These are phyloP conservation scores for Metarhizium brunneum DNA, from an alignment of 2,329 filamentous ascomycete species.

Conservation along the genomic window DNA sequence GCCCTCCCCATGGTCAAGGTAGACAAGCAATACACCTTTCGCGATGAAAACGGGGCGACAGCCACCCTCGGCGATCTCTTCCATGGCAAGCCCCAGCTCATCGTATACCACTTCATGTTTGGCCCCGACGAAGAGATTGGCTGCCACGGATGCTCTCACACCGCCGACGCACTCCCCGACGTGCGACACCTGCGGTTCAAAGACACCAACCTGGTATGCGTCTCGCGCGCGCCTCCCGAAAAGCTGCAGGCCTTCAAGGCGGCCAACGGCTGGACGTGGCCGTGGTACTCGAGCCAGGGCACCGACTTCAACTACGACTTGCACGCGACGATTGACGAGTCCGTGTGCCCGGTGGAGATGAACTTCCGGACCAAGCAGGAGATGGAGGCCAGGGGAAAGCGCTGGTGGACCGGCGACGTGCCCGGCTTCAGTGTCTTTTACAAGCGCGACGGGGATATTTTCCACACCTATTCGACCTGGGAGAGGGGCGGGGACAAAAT, in stretches of 20 bases:
- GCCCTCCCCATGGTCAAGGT: no score
- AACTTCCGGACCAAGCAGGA: no score
- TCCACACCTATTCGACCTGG: no score
- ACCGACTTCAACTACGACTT: constrained; percentile 32
- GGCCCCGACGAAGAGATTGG: constrained; percentile 21
- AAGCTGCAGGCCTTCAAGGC: constrained; percentile 27
- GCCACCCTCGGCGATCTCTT: no score
- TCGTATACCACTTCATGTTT: constrained; percentile 40
- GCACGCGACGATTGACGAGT: constrained; percentile 11
- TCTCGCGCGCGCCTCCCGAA: constrained; percentile 28
- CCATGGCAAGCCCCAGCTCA: constrained; percentile 11
- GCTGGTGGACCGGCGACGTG: no score
- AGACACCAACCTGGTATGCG: constrained; percentile 26
- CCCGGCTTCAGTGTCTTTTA: no score
- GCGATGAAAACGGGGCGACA: no score
- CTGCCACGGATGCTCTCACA: constrained; percentile 29
- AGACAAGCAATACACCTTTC: no score
- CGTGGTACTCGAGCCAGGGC: constrained; percentile 27
- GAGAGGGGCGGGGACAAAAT: constrained; percentile 21
- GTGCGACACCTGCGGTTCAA: constrained; percentile 21
- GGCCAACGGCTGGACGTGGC: constrained; percentile 30
- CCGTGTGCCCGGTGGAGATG: no score
- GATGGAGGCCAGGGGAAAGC: no score
- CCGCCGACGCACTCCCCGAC: constrained; percentile 28
- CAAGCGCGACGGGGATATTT: no score